Evolutionary conservation across 257 asterid genomes (phyloP).

Genomic region (Datura wrightii): DNA sequence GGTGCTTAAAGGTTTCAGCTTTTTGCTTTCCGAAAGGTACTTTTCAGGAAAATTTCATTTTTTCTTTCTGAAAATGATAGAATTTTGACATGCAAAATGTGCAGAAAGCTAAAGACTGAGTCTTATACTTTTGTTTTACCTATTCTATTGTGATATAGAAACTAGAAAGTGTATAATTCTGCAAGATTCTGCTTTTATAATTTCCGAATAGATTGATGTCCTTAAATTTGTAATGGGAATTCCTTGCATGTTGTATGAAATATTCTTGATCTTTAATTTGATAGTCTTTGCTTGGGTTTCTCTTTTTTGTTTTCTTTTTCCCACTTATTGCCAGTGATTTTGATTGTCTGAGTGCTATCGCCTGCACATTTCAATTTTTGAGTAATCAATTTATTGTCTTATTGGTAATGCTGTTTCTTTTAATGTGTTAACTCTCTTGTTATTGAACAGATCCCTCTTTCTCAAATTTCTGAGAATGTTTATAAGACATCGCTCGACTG

Average conservation of each 20-base stretch:
- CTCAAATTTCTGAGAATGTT: slow-evolving; percentile 45
- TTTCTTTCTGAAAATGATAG: background rate
- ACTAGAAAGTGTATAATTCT: background rate
- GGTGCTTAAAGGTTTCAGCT: background rate
- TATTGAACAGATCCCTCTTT: slow-evolving; percentile 45
- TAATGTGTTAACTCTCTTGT: background rate
- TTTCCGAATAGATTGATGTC: background rate
- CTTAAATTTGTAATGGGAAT: background rate
- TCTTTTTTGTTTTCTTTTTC: background rate
- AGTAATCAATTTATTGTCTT: background rate
- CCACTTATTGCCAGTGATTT: background rate
- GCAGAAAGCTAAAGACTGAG: background rate
- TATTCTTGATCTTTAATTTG: slow-evolving; percentile 11
- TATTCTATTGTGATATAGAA: slow-evolving; percentile 22
- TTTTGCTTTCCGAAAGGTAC: background rate
- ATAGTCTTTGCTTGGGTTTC: background rate
- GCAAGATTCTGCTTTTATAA: background rate
- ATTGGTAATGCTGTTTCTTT: background rate
- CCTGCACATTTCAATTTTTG: background rate
- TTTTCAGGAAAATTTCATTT: background rate
- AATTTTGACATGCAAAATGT: background rate
- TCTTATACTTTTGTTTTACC: background rate
- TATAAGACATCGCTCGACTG: slow-evolving; percentile 52
- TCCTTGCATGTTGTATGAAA: background rate
- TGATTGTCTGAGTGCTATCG: background rate